Base-by-base conservation (phyloP, 495 filamentous ascomycete genomes). In the Monascus purpureus region DNA sequence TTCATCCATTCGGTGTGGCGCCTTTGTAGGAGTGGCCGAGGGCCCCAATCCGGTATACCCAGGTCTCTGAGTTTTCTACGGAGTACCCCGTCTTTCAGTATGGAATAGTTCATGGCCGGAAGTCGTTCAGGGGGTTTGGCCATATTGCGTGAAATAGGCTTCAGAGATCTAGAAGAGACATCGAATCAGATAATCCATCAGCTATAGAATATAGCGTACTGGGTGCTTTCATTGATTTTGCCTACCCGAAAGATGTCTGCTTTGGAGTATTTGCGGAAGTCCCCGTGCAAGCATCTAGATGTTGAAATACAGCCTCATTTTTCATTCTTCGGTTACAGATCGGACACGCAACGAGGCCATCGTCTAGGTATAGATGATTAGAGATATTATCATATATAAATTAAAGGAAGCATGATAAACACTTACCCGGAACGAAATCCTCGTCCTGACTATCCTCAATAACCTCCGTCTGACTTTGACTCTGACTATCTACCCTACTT, bases 1-100 rank as follows among this genome's bases (percentile, higher is more conserved):
- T 87, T 95, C 41, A 88, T 65, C 86, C 86, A 99, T 57, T 99
- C 90, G 1, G 70, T 81, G 41, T 96, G 86, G 36, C 90, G 70
- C 41, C 67, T 70, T 46, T 90, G 76, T 16, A 96, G 52, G 6
- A 82, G 58, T 25, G 63, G 59, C 25, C 70, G 70, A 1, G 71
- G 45, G 2, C 90, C 90, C 40, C 47, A 56, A 4, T 69, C 63
- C 0, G 84, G 77, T 30, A 99, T 72, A n/a, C 88, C 87, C 2
- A 90, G 63, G 2, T 93, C 85, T 25, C 55, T 44, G 5, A 96
- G 56, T 53, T 93, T 95, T 41, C 80, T 84, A 17, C 75, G 72
- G 19, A 99, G 64, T 5, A 67, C 65, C 0, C 39, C 57, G 3
- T 96, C 88, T 44, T 77, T 92, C 4, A 93, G 52, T 39, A 93